phyloP scores from a whole-genome alignment of 805 yeast genomes.

The Grigorovia humatica region DNA sequence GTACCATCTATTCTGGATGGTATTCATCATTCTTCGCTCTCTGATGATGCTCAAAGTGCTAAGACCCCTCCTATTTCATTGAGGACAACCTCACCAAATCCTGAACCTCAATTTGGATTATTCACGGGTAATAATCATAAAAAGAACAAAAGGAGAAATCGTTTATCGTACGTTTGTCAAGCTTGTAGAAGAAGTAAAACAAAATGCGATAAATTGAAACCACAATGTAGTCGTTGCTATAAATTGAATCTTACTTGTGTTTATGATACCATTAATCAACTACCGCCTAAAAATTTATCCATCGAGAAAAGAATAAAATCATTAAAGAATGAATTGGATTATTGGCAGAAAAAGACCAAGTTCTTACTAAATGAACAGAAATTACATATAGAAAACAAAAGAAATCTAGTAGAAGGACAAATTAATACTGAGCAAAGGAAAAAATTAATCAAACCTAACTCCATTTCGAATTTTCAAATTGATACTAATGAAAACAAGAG shows the following conservation, averaged over 20 bases:
- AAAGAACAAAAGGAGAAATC: constrained; percentile 16
- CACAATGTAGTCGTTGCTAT: constrained; percentile 23
- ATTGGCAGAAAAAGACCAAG: constrained; percentile 24
- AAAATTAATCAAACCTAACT: background rate
- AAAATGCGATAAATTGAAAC: constrained; percentile 27
- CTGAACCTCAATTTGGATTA: no score
- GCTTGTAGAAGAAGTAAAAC: constrained; percentile 27
- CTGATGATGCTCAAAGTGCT: no score
- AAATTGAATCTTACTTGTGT: constrained; percentile 20
- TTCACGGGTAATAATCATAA: background rate
- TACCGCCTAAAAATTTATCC: constrained; percentile 24
- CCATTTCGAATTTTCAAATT: background rate
- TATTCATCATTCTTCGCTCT: no score
- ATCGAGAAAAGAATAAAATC: constrained; percentile 25
- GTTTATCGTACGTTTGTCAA: constrained; percentile 28
- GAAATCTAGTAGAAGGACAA: background rate
- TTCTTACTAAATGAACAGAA: constrained; percentile 6
- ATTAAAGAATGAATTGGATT: constrained; percentile 23
- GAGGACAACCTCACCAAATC: no score
- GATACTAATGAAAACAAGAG: background rate
- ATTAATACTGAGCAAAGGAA: background rate
- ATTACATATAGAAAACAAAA: background rate
- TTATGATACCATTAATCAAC: constrained; percentile 25
- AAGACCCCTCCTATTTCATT: no score
- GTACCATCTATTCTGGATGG: no score